Base-by-base conservation (phyloP, 352 stramenopile species). In the Phytophthora sansomeana region DNA sequence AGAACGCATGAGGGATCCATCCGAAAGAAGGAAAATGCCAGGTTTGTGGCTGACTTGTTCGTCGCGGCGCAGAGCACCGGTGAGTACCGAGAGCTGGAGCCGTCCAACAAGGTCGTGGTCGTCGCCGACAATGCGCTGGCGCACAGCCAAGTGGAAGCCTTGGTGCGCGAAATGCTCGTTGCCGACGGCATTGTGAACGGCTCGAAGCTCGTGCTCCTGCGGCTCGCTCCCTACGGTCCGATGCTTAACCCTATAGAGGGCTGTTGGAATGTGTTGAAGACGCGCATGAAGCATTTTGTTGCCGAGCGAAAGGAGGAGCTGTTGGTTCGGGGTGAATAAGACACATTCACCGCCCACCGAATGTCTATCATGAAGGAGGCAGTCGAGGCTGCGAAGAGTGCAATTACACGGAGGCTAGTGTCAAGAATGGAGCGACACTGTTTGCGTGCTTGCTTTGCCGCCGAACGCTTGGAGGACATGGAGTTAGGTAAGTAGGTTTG, bases 101-200 rank as follows among this genome's bases (percentile, higher is more conserved):
- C 33, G 16, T 16, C 3, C 7, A 59, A 50, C 16, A 43, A 59
- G 38, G 19, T 59, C 24, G 52, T 59, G 8, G 32, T 59, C 14
- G 51, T 58, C 4, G 41, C 38, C 3, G 36, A 49, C 19, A 58
- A 58, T 30, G n/a, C n/a, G n/a, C n/a, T n/a, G n/a, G 51, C 36
- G 2, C 51, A 3, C 32, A 10, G 8, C 36, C 4, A 6, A 3
- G n/a, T 41, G 32, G 26, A 50, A n/a, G 30, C 16, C 14, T 17
- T 59, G 11, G 38, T 19, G 1, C 28, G 52, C 1, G 19, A 38
- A 21, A 21, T 24, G 9, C 50, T 47, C 3, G n/a, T n/a, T n/a
- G n/a, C n/a, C n/a, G n/a, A n/a, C n/a, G n/a, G n/a, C n/a, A n/a
- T n/a, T n/a, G 39, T 29, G 14, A 44, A 55, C 10, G 13, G n/a